A percentile compares a stretch with the other conserved stretches of the same genome.
Conservation (phyloP, 768 basidiomycete species). For the Trametes meyenii region DNA sequence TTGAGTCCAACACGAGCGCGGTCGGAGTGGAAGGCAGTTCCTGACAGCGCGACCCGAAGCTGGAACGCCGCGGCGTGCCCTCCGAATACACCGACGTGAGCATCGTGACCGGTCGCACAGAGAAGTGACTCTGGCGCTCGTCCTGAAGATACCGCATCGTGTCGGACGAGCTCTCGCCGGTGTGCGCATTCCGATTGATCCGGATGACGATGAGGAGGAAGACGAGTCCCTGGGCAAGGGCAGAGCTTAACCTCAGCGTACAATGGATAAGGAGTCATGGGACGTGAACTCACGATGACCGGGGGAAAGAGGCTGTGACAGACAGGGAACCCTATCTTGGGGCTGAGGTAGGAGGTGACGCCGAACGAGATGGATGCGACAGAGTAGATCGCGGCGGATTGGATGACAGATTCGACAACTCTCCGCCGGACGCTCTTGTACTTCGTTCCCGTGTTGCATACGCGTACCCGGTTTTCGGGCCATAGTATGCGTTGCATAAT, state of each 20-base stretch:
- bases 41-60: constrained; percentile 5
- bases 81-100: not conserved
- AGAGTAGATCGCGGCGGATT: constrained; percentile 17
- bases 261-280: too few species aligned
- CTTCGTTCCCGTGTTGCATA: not conserved
- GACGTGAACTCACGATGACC: constrained; percentile 9
- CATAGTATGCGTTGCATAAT: constrained; percentile 17
- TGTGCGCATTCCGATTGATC: constrained; percentile 9
- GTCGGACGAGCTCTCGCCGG: constrained; percentile 1
- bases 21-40: not conserved
- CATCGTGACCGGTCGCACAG: constrained; percentile 1
- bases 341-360: constrained; percentile 16
- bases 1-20: not conserved
- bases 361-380: constrained; percentile 16
- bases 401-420: constrained; percentile 11
- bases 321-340: constrained; percentile 13
- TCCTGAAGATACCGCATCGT: constrained; percentile 12
- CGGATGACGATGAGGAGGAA: constrained; percentile 18
- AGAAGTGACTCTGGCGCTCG: constrained; percentile 8
- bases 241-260: not conserved
- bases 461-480: not conserved
- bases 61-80: constrained; percentile 6
- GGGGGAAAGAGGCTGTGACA: constrained; percentile 17
- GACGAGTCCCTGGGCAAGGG: constrained; percentile 7
- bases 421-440: constrained; percentile 6